phyloP scores from a whole-genome alignment of 345 rosid genomes.

The Pistacia atlantica region DNA sequence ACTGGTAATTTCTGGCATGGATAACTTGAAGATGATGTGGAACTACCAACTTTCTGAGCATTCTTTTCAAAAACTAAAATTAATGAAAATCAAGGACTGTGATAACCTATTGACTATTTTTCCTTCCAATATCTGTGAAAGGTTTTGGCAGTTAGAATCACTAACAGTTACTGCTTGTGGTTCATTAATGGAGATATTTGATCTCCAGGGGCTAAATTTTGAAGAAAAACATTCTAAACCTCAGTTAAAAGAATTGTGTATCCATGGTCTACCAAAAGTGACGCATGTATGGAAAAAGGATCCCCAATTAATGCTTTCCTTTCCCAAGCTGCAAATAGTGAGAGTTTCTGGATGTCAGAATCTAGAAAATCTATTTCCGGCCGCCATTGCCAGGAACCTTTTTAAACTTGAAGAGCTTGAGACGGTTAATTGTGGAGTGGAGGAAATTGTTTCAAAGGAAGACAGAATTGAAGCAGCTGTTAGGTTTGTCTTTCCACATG shows the following conservation, averaged over 20 bases:
- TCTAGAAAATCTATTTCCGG: neutral
- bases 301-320: neutral
- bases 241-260: neutral
- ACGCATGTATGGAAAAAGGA: too few relatives aligned
- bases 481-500: conserved; percentile 9
- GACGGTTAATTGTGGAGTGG: neutral
- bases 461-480: neutral
- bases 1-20: neutral
- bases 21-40: conserved; percentile 11
- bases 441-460: neutral
- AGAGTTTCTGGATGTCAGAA: neutral
- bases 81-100: neutral
- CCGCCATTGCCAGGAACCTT: neutral
- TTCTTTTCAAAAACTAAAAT: conserved; percentile 18
- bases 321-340: neutral
- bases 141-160: conserved; percentile 5
- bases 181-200: conserved; percentile 18
- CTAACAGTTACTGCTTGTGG: neutral
- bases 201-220: neutral
- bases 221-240: neutral
- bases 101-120: neutral
- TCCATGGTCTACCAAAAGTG: too few relatives aligned
- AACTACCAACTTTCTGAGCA: neutral
- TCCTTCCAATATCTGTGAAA: conserved; percentile 10
- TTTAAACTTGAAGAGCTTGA: neutral